A percentile compares a stretch with the other conserved stretches of the same genome.
phyloP scores from a whole-genome alignment of 2,329 filamentous ascomycete genomes.

The Orbilia quercus region DNA sequence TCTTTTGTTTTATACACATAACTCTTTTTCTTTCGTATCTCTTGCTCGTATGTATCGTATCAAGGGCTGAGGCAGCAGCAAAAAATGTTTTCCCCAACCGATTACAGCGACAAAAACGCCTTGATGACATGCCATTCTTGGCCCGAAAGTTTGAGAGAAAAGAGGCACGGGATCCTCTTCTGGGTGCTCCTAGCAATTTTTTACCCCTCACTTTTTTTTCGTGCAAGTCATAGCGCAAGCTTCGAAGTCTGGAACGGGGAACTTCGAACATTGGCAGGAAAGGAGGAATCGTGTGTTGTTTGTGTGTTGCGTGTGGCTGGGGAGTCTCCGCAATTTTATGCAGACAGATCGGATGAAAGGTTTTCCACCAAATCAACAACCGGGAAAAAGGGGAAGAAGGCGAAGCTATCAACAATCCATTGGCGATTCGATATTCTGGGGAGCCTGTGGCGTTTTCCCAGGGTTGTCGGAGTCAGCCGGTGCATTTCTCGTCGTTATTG shows the following conservation, averaged over 20 bases:
- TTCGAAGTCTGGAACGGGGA: constrained; percentile 29
- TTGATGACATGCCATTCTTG: background rate
- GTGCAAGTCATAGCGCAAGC: constrained; percentile 42
- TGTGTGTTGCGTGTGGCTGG: constrained; percentile 51
- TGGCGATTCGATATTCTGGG: background rate
- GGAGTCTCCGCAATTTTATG: constrained; percentile 25
- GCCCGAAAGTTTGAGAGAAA: background rate
- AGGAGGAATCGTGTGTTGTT: constrained; percentile 40
- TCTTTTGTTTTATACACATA: constrained; percentile 5
- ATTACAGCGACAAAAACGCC: background rate
- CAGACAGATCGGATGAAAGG: constrained; percentile 15
- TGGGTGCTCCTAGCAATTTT: background rate
- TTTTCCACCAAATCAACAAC: constrained; percentile 11
- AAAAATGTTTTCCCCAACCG: background rate
- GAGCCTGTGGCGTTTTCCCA: constrained; percentile 30
- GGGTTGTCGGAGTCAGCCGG: constrained; percentile 36
- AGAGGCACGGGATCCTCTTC: constrained; percentile 12
- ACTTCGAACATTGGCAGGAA: constrained; percentile 9
- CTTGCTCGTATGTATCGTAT: background rate
- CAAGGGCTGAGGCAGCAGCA: background rate
- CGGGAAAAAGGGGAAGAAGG: constrained; percentile 8
- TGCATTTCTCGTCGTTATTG: constrained; percentile 3
- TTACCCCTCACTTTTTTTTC: constrained; percentile 25
- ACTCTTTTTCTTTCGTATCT: background rate
- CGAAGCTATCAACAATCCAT: too few relatives aligned